Evolutionary conservation across 441 rosid species (phyloP).

Genomic region (Bocquillonia castaneifolia): DNA sequence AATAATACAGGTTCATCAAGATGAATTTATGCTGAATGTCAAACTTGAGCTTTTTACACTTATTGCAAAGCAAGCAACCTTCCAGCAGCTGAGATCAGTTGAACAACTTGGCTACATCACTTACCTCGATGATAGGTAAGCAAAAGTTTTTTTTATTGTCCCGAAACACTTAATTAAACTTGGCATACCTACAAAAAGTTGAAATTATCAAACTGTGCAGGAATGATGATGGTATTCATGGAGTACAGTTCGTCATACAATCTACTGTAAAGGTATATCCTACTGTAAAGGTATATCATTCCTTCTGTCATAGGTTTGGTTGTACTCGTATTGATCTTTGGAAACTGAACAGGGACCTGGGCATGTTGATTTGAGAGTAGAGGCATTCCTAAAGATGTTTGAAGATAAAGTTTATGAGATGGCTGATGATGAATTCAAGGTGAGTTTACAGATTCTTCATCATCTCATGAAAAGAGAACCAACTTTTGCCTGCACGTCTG

Average conservation of each 20-base stretch:
- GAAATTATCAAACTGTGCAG: conserved; percentile 28
- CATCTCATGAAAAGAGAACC: not conserved
- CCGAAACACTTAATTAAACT: not conserved
- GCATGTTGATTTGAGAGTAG: conserved; percentile 64
- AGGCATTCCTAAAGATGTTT: conserved; percentile 63
- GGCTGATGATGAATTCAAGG: conserved; percentile 74
- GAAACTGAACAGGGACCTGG: conserved; percentile 58
- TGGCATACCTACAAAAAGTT: conserved; percentile 4
- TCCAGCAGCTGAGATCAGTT: conserved; percentile 88
- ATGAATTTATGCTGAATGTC: conserved; percentile 58
- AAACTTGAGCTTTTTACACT: conserved; percentile 72
- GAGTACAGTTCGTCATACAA: conserved; percentile 70
- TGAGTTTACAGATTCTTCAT: conserved; percentile 20
- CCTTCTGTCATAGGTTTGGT: conserved; percentile 11
- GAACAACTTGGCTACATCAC: conserved; percentile 91
- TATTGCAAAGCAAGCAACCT: conserved; percentile 72
- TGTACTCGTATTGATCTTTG: not conserved
- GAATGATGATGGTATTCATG: conserved; percentile 57
- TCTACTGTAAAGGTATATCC: conserved; percentile 72
- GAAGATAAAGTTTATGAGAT: conserved; percentile 61
- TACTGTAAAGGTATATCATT: conserved; percentile 56
- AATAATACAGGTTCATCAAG: conserved; percentile 49
- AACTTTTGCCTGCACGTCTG: not conserved
- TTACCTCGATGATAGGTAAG: conserved; percentile 54
- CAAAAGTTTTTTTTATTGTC: not conserved